Base-by-base conservation (phyloP, 2,329 filamentous ascomycete genomes). In the Knufia fluminis region DNA sequence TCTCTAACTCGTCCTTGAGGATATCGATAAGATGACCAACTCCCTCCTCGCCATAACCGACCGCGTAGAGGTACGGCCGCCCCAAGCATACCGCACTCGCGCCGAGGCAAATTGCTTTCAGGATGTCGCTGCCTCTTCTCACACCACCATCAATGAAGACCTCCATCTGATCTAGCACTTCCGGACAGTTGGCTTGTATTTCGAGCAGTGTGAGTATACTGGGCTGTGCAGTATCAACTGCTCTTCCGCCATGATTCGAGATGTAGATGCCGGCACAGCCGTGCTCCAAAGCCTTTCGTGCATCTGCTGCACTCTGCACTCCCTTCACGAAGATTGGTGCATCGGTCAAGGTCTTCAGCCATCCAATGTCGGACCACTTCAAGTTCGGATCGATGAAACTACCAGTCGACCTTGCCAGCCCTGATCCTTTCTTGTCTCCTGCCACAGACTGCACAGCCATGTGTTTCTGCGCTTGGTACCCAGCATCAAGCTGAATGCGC, bases 191-290 rank as follows among this genome's bases (percentile, higher is more conserved):
- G 61, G 68, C 46, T 70, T 74, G 79, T 53, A 85, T 69, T 64
- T 86, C 81, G 1, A 85, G 64, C 3, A 85, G 60, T 0, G 79
- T 72, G 28, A 83, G 61, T 24, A 85, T 70, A 0, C 76, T 72
- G 0, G 81, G 55, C 17, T 47, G 45, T 20, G 53, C 51, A 1
- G 54, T 58, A 46, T 80, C 77, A 1, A 77, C 64, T 1, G 75
- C 74, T 23, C 78, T 66, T 2, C 78, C 78, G 16, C 78, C 77
- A 49, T 80, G 78, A 52, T 80, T 81, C 52, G 72, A 77, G 28
- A 81, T 55, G 50, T 78, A 61, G 41, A 80, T 75, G 1, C 76
- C 77, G 50, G 77, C 70, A 42, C 75, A 66, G 0, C 75, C 75
- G 48, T 68, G 62, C 39, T 72, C 62, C 48, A 73, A 68, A 0